These are phyloP conservation scores for Trichoderma brevicompactum DNA, from an alignment of 2,329 filamentous ascomycete genomes.

Conservation along the genomic window DNA sequence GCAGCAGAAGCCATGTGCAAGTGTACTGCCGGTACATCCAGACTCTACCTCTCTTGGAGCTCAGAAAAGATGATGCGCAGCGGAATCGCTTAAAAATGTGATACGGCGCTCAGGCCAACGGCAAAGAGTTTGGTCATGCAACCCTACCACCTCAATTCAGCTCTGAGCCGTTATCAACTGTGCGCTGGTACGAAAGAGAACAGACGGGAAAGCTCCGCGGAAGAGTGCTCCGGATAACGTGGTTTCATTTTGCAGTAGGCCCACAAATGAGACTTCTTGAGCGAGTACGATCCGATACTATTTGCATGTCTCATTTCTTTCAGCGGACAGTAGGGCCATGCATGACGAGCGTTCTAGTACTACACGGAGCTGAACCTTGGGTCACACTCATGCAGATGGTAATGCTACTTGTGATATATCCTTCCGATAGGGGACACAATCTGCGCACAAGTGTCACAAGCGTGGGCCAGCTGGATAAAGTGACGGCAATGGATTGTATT, in stretches of 20 bases:
- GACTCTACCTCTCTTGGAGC: too few relatives aligned
- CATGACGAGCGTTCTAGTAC: background rate
- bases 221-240: background rate
- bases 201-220: background rate
- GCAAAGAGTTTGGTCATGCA: slow-evolving; percentile 7
- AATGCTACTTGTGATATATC: background rate
- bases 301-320: background rate
- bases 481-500: background rate
- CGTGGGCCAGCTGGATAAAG: background rate
- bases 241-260: background rate
- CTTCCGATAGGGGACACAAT: background rate
- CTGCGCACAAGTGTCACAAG: background rate
- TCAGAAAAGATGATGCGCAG: slow-evolving; percentile 1
- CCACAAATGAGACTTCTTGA: background rate
- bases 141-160: background rate
- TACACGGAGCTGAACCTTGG: background rate
- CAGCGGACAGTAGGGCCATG: background rate
- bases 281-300: background rate
- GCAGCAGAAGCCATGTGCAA: too few relatives aligned
- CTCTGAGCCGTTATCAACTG: background rate
- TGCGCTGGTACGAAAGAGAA: background rate
- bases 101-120: slow-evolving; percentile 11
- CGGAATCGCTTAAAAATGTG: slow-evolving; percentile 5
- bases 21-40: too few relatives aligned
- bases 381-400: background rate